Evolutionary conservation across 73 alveolate species (phyloP).

Genomic region (Tetrahymena thermophila): DNA sequence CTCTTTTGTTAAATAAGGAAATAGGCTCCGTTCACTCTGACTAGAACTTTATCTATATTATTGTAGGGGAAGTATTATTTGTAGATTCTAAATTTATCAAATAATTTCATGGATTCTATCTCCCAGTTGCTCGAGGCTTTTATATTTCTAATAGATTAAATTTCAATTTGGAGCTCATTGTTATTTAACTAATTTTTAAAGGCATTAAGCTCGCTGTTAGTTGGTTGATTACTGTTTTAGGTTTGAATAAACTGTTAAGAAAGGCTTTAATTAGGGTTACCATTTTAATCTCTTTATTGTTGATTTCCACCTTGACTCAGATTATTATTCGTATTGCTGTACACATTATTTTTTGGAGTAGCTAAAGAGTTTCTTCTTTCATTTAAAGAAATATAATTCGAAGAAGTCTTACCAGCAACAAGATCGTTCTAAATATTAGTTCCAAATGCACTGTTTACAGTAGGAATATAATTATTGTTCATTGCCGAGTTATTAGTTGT

Average conservation of each 20-base stretch:
- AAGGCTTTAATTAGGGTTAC: background rate
- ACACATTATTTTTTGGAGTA: background rate
- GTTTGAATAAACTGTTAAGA: background rate
- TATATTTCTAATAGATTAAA: background rate
- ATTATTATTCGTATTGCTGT: background rate
- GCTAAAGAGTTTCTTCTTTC: background rate
- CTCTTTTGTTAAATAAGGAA: background rate
- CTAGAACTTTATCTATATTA: background rate
- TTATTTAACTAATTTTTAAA: background rate
- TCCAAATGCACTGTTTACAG: background rate
- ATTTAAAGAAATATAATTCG: background rate
- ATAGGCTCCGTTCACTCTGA: background rate
- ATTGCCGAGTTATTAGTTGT: background rate
- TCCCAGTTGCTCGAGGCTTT: background rate
- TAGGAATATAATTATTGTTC: background rate
- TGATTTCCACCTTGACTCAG: background rate
- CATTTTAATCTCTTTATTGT: background rate
- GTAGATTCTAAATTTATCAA: background rate
- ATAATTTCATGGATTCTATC: background rate
- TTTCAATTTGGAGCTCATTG: background rate
- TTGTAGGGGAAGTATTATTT: background rate
- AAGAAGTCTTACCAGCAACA: background rate
- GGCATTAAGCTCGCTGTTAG: background rate
- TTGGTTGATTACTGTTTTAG: background rate
- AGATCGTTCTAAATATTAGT: background rate